phyloP scores from a whole-genome alignment of 140 eudicot species.

The Erigeron philadelphicus region DNA sequence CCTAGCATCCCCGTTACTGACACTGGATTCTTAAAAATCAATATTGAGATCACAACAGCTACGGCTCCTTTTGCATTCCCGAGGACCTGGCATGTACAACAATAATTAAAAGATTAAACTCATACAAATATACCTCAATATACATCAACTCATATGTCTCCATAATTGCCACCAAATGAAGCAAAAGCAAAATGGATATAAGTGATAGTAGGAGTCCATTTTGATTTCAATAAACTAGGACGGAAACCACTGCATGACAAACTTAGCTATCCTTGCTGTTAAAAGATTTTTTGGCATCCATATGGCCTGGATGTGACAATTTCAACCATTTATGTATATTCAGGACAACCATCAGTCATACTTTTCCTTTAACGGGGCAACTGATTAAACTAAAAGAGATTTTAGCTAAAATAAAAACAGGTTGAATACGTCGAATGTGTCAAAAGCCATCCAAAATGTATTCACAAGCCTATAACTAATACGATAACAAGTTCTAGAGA shows the following conservation, averaged over 20 bases:
- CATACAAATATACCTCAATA: not conserved
- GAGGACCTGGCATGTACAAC: constrained; percentile 39
- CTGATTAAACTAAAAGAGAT: not conserved
- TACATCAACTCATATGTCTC: not conserved
- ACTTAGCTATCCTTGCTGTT: not conserved
- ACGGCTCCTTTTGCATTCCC: constrained; percentile 83
- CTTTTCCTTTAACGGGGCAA: not conserved
- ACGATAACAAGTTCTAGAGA: too few relatives aligned
- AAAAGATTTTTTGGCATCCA: not conserved
- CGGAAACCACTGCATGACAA: not conserved
- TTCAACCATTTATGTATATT: not conserved
- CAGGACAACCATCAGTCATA: not conserved
- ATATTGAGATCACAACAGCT: constrained; percentile 63
- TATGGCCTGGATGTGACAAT: not conserved
- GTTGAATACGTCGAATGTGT: not conserved
- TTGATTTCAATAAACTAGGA: constrained; percentile 3
- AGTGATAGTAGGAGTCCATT: not conserved
- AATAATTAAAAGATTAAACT: not conserved
- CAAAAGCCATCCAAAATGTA: not conserved
- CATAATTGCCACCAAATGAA: not conserved
- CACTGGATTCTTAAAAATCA: constrained; percentile 70
- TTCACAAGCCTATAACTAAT: not conserved
- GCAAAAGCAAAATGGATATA: not conserved
- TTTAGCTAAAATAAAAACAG: not conserved
- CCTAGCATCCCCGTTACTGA: constrained; percentile 76